A percentile compares a stretch with the other conserved stretches of the same genome.
Evolutionary conservation across 164 flowering plant genomes (phyloP).

Genomic region (Nymphaea colorata): DNA sequence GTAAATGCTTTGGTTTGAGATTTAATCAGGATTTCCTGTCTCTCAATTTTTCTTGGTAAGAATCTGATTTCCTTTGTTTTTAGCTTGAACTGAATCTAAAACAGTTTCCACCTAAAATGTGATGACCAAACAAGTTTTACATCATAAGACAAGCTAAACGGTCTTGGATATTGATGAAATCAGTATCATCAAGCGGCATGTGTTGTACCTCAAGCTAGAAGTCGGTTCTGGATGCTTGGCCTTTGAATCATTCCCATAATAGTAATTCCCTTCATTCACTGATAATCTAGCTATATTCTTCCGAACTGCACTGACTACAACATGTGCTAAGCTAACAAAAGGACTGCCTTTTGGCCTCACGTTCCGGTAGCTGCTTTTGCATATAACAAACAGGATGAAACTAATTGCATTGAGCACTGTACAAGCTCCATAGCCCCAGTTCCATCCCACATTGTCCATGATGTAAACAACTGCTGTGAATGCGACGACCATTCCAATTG

Average conservation of each 20-base stretch:
- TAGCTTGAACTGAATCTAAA: too few relatives aligned
- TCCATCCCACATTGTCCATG: constrained; percentile 47
- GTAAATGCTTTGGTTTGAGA: too few relatives aligned
- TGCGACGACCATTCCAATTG: constrained; percentile 7
- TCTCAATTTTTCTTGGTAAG: too few relatives aligned
- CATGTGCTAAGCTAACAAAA: constrained; percentile 22
- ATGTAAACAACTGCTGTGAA: constrained; percentile 28
- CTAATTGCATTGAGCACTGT: constrained; percentile 12
- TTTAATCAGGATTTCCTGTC: too few relatives aligned
- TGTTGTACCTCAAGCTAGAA: background rate
- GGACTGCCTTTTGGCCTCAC: constrained; percentile 33
- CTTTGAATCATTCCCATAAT: constrained; percentile 3
- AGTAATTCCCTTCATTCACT: constrained; percentile 7
- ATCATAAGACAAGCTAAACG: too few relatives aligned
- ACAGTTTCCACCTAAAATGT: too few relatives aligned
- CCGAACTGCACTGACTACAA: constrained; percentile 22
- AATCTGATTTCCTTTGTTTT: too few relatives aligned
- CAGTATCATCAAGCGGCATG: too few relatives aligned
- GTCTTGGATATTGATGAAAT: too few relatives aligned
- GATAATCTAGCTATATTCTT: constrained; percentile 16
- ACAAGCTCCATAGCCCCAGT: constrained; percentile 26
- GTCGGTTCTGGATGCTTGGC: background rate
- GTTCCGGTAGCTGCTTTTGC: constrained; percentile 14
- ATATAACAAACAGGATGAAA: constrained; percentile 19
- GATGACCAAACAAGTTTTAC: too few relatives aligned